phyloP scores from a whole-genome alignment of 257 asterid species.

The Solanum bulbocastanum region DNA sequence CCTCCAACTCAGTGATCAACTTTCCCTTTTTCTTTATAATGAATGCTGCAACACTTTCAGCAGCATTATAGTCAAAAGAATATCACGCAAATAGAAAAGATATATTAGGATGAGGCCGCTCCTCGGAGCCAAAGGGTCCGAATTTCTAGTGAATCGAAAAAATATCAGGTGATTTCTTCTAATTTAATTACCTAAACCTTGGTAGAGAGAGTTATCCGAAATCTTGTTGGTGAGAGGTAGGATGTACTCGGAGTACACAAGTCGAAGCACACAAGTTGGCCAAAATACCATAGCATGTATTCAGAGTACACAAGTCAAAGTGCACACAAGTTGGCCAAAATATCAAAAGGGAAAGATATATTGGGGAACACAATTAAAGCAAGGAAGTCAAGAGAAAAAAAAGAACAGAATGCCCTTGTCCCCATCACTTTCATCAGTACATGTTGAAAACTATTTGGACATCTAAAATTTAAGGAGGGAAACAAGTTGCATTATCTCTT shows the following conservation, averaged over 20 bases:
- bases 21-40: neutral
- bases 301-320: neutral
- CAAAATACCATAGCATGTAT: no score
- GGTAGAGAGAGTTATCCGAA: neutral
- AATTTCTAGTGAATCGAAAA: neutral
- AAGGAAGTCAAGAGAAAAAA: neutral
- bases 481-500: conserved; percentile 13
- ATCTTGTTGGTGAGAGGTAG: neutral
- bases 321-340: neutral
- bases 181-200: neutral
- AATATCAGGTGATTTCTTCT: neutral
- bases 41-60: neutral
- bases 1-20: neutral
- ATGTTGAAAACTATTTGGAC: neutral
- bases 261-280: neutral
- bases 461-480: conserved; percentile 5
- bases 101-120: neutral
- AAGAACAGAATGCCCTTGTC: neutral
- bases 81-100: neutral
- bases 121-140: neutral
- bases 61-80: neutral
- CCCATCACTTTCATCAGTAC: neutral
- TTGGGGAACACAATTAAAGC: neutral
- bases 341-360: neutral
- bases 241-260: neutral